Evolutionary conservation across 2,329 filamentous ascomycete species (phyloP).

Genomic region (Aureobasidium sp.): DNA sequence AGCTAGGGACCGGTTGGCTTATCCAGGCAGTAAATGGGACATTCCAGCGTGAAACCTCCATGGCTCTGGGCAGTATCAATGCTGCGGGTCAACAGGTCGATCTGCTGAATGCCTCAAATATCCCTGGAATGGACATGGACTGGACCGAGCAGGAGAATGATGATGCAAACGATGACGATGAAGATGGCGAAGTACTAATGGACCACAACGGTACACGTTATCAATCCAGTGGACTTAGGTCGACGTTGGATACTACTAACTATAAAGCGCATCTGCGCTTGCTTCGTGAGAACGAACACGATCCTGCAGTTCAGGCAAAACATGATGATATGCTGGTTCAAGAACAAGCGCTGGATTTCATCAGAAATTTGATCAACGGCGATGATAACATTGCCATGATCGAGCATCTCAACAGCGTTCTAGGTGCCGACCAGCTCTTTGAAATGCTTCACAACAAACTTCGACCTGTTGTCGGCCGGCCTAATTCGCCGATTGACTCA

Average conservation of each 20-base stretch:
- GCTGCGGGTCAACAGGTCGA: constrained; percentile 54
- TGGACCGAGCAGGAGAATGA: constrained; percentile 20
- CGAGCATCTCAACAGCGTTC: constrained; percentile 67
- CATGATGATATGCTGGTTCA: constrained; percentile 79
- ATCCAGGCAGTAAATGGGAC: constrained; percentile 65
- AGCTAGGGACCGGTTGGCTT: constrained; percentile 72
- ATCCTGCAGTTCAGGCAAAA: constrained; percentile 58
- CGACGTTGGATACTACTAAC: constrained; percentile 23
- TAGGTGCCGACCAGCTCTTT: constrained; percentile 72
- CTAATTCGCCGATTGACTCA: background rate
- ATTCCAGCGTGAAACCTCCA: constrained; percentile 29
- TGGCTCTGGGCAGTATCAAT: constrained; percentile 44
- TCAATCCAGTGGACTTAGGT: constrained; percentile 28
- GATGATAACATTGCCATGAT: constrained; percentile 61
- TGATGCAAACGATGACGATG: constrained; percentile 26
- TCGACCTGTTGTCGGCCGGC: constrained; percentile 43
- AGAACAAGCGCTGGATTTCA: constrained; percentile 81
- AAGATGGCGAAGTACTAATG: constrained; percentile 40
- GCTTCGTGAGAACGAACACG: constrained; percentile 45
- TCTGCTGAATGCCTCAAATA: constrained; percentile 45
- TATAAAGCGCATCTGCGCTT: constrained; percentile 13
- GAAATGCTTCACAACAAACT: constrained; percentile 74
- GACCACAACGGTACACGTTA: constrained; percentile 33
- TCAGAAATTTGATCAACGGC: constrained; percentile 79
- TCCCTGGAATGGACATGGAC: constrained; percentile 35